Evolutionary conservation across 2,329 filamentous ascomycete species (phyloP), one percentile per base, ranked within the genome.

Genomic region (Cordyceps cateniannulata): DNA sequence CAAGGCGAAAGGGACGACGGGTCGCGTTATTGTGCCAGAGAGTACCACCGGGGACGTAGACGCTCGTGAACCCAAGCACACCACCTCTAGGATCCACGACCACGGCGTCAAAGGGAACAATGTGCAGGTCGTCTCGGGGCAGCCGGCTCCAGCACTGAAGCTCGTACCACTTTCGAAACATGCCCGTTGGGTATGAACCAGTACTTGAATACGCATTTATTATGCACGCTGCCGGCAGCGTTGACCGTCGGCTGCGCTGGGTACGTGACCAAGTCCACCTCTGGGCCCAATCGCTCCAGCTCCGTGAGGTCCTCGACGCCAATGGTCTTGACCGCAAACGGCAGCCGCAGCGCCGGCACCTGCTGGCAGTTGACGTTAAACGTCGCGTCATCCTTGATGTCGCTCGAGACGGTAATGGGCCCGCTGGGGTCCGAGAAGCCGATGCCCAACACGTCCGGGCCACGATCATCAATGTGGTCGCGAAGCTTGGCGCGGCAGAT

Each of bases 61-160:
- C 1, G 12, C 24, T 70, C 3, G 72, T 75, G 42, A 76, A 77
- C 6, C 74, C 73, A 32, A 76, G 66, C 0, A 75, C 65, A 0
- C 63, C 59, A 18, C 68, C 52, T 10, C 71, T 32, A 29, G 67
- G 65, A 27, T 74, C 70, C 12, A 75, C 9, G 9, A 75, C 70
- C 3, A 75, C 61, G 0, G 62, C 49, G 60, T 74, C 71, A 38
- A 75, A 69, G 0, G 67, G 65, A 1, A 74, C 66, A 5, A 76
- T 70, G 35, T 75, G 71, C 35, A 69, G 25, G 4, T 55, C 76
- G 71, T 10, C 7, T 54, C 57, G 47, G 3, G 48, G 57, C 48
- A 74, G 72, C 0, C 77, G 70, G 42, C 68, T 70, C 62, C 67
- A 67, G 7, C 70, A 25, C 25, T 74, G 71, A 61, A 71, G 65